A percentile compares a stretch with the other conserved stretches of the same genome.
These are phyloP conservation scores for Sporothrix brunneoviolacea DNA, from an alignment of 2,329 filamentous ascomycete species.

Conservation along the genomic window DNA sequence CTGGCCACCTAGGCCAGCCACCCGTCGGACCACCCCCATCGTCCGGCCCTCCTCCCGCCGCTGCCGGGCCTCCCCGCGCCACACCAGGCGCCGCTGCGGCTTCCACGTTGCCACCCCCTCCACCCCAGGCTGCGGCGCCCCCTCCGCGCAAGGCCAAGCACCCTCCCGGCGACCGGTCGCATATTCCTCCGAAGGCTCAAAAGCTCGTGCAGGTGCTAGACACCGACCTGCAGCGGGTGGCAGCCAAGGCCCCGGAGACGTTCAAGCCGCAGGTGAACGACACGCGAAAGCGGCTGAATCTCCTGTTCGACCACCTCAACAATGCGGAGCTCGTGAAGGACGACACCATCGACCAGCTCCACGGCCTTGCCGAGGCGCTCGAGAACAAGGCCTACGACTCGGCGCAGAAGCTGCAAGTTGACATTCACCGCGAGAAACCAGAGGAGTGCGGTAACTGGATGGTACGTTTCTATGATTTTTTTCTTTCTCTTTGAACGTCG, in stretches of 20 bases:
- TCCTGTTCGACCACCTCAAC: slow-evolving; percentile 96
- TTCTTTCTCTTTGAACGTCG: background rate
- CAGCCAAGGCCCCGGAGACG: slow-evolving; percentile 73
- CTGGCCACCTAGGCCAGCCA: slow-evolving; percentile 32
- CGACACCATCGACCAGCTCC: slow-evolving; percentile 64
- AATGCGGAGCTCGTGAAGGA: slow-evolving; percentile 84
- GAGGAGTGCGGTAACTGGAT: slow-evolving; percentile 84
- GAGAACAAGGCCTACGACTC: slow-evolving; percentile 62
- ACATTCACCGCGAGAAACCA: slow-evolving; percentile 69
- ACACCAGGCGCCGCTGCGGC: slow-evolving; percentile 19
- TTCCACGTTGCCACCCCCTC: slow-evolving; percentile 24
- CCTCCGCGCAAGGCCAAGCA: slow-evolving; percentile 58
- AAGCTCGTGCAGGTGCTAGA: slow-evolving; percentile 75
- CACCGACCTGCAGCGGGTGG: slow-evolving; percentile 82
- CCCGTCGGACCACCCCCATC: slow-evolving; percentile 35
- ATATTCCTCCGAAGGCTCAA: slow-evolving; percentile 73
- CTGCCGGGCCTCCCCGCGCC: slow-evolving; percentile 32
- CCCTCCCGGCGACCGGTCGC: slow-evolving; percentile 79
- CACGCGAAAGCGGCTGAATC: slow-evolving; percentile 83
- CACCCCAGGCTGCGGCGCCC: slow-evolving; percentile 38
- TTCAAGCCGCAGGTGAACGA: slow-evolving; percentile 88
- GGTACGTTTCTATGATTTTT: slow-evolving; percentile 45
- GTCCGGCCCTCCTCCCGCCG: slow-evolving; percentile 20
- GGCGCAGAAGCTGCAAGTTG: slow-evolving; percentile 62
- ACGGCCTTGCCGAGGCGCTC: slow-evolving; percentile 58